Conservation (phyloP, 768 basidiomycete genomes). For the Pholiota conissans region DNA sequence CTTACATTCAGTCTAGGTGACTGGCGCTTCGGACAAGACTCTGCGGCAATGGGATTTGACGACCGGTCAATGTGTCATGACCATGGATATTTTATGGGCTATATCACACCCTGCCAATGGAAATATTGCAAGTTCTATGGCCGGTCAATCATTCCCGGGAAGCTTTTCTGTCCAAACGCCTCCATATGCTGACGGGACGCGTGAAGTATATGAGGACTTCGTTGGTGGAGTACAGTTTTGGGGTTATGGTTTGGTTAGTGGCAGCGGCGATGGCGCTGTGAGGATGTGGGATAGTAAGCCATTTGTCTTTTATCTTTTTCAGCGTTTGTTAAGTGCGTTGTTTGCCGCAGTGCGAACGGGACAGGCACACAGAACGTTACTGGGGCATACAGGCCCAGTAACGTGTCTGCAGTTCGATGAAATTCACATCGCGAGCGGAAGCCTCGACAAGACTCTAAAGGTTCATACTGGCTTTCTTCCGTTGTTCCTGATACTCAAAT, state of each 20-base stretch:
- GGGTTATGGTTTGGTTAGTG: slow-evolving; percentile 97
- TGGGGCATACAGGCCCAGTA: slow-evolving; percentile 91
- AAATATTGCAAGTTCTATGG: slow-evolving; percentile 36
- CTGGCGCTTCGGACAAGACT: slow-evolving; percentile 97
- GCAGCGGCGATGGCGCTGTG: slow-evolving; percentile 95
- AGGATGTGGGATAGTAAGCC: slow-evolving; percentile 99
- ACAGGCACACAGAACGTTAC: slow-evolving; percentile 89
- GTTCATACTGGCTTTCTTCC: slow-evolving; percentile 42
- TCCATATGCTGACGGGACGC: slow-evolving; percentile 85
- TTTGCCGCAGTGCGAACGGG: slow-evolving; percentile 85
- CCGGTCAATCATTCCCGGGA: slow-evolving; percentile 51
- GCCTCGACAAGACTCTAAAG: slow-evolving; percentile 89
- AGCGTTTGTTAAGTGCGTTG: background rate
- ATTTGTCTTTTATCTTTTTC: background rate
- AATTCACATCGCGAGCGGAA: slow-evolving; percentile 88
- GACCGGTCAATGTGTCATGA: slow-evolving; percentile 97
- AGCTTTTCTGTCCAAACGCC: slow-evolving; percentile 83
- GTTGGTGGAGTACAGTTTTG: slow-evolving; percentile 98
- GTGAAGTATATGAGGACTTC: slow-evolving; percentile 96
- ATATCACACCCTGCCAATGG: slow-evolving; percentile 82
- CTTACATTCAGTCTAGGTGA: slow-evolving; percentile 60
- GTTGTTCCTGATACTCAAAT: background rate
- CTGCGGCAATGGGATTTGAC: slow-evolving; percentile 97
- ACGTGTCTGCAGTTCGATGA: slow-evolving; percentile 98
- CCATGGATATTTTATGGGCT: slow-evolving; percentile 99